These are phyloP conservation scores for Fusarium sarcochroum DNA, from an alignment of 2,329 filamentous ascomycete species.

Conservation along the genomic window DNA sequence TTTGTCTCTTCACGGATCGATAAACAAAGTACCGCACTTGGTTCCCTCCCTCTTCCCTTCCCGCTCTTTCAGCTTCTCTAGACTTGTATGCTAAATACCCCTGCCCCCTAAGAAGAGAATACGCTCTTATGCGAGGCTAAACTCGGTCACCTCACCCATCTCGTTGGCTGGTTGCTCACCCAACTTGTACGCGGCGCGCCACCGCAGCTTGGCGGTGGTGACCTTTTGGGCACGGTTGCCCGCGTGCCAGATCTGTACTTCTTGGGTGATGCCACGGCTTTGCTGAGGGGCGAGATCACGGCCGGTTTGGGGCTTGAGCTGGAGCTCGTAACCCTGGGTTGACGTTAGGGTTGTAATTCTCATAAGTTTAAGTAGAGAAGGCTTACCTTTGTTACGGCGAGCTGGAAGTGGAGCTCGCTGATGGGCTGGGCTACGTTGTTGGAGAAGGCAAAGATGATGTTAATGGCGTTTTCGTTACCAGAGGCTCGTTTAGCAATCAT, in stretches of 20 bases:
- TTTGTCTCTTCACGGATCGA: slow-evolving; percentile 3
- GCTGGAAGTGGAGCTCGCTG: slow-evolving; percentile 87
- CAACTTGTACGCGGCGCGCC: slow-evolving; percentile 86
- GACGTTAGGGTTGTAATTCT: slow-evolving; percentile 12
- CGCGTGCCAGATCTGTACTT: slow-evolving; percentile 81
- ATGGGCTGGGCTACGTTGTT: slow-evolving; percentile 82
- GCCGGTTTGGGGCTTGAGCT: slow-evolving; percentile 88
- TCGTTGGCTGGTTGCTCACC: slow-evolving; percentile 78
- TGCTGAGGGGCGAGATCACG: slow-evolving; percentile 81
- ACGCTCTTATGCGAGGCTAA: slow-evolving; percentile 74
- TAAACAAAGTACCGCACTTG: slow-evolving; percentile 6
- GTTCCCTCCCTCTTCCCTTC: neutral
- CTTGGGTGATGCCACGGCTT: slow-evolving; percentile 82
- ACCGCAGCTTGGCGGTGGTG: slow-evolving; percentile 87
- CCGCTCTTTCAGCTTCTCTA: slow-evolving; percentile 6
- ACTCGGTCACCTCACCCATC: slow-evolving; percentile 85
- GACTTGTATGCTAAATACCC: slow-evolving; percentile 1
- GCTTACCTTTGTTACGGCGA: slow-evolving; percentile 90
- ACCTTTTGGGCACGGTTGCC: slow-evolving; percentile 78
- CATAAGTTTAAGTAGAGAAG: neutral
- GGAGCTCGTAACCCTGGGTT: slow-evolving; percentile 80
- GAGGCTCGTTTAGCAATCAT: slow-evolving; percentile 76
- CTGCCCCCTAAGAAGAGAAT: neutral
- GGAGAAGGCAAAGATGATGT: slow-evolving; percentile 84
- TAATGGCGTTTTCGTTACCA: slow-evolving; percentile 69